Evolutionary conservation across 2,329 filamentous ascomycete genomes (phyloP), one percentile per base, ranked within the genome.

Genomic region (Fusarium palustre): DNA sequence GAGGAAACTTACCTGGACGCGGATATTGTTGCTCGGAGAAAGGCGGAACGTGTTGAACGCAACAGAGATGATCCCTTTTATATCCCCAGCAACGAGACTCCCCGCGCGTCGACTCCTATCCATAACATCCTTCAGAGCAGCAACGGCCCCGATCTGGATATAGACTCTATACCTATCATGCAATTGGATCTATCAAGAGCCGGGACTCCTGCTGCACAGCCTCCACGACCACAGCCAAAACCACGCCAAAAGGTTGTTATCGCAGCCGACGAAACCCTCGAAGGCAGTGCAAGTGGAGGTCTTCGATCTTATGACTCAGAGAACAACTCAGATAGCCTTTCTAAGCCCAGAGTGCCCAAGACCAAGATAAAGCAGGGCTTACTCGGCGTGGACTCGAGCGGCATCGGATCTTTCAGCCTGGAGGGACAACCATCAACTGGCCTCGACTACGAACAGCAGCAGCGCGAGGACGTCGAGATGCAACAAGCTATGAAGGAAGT

Each of bases 11-110:
- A 91, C 70, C 79, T 91, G 3, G 92, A 95, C 65, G 84, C 90
- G 2, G 91, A 93, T 72, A 92, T 93, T 47, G 77, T 92, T 42
- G 91, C 92, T 7, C 86, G 90, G 66, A 87, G 92, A 66, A 92
- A 90, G 72, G 88, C 90, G 6, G 93, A 97, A 76, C 87, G 94
- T 13, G 82, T 86, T 59, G 94, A 97, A 76, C 88, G 93, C 59
- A 93, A 97, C 78, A 92, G 88, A 71, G 95, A 98, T 76, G 96
- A 99, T 74, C 96, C 96, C 1, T 99, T 97, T 78, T 99, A 99
- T 76, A 98, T 99, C 75, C 82, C 81, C 36, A 82, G 81, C 42
- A 84, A 83, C 28, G 81, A 80, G n/a, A 80, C 81, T 1, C 88
- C 88, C 6, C 88, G 88, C 34, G 86, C 87, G 8, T 91, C 91